Percentiles rank a stretch among this genome's conserved stretches.
Conservation (phyloP, 805 yeast genomes). For the Wickerhamomyces subpelliculosus region DNA sequence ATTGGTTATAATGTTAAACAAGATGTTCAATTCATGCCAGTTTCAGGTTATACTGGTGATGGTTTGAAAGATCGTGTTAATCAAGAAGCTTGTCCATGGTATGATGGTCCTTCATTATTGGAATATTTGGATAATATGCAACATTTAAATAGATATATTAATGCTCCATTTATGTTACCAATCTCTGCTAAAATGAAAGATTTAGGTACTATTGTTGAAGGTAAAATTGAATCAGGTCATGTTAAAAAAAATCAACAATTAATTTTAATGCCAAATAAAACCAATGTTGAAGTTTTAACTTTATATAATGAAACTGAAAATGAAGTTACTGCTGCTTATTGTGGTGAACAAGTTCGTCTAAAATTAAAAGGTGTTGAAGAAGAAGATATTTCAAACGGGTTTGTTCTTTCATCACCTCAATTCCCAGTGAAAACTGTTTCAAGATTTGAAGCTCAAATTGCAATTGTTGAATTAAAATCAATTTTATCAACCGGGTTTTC, state of each 20-base stretch:
- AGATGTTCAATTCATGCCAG: slow-evolving; percentile 91
- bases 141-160: slow-evolving; percentile 76
- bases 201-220: slow-evolving; percentile 95
- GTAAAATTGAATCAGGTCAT: slow-evolving; percentile 95
- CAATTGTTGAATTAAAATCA: slow-evolving; percentile 92
- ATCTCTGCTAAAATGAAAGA: slow-evolving; percentile 92
- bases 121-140: slow-evolving; percentile 84
- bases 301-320: slow-evolving; percentile 93
- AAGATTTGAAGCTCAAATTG: slow-evolving; percentile 90
- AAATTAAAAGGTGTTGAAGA: slow-evolving; percentile 94
- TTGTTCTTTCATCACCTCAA: slow-evolving; percentile 78
- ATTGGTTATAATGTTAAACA: slow-evolving; percentile 82
- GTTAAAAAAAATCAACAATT: slow-evolving; percentile 71
- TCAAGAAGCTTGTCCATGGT: slow-evolving; percentile 80
- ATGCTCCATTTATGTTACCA: slow-evolving; percentile 97
- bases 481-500: slow-evolving; percentile 93
- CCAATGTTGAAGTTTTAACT: slow-evolving; percentile 74
- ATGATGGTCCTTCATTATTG: slow-evolving; percentile 83
- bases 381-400: slow-evolving; percentile 90
- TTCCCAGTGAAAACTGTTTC: slow-evolving; percentile 90
- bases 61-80: slow-evolving; percentile 85
- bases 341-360: slow-evolving; percentile 97
- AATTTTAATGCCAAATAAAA: slow-evolving; percentile 88
- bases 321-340: slow-evolving; percentile 81
- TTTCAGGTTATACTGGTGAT: slow-evolving; percentile 96